phyloP scores from a whole-genome alignment of 192 early-diverging fungal genomes.

The Podila clonocystis region DNA sequence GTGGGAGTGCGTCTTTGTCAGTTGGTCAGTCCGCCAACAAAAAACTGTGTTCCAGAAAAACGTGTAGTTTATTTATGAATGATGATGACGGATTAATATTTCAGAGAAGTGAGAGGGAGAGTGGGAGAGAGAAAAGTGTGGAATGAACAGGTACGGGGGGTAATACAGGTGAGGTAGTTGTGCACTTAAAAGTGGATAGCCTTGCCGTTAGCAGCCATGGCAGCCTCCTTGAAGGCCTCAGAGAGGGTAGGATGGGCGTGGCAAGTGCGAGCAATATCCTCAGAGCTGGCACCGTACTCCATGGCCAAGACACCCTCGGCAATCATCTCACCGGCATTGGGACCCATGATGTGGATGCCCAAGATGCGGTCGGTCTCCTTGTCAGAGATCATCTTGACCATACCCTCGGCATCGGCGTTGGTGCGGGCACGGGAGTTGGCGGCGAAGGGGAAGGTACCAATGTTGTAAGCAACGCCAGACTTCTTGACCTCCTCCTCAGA shows the following conservation, averaged over 20 bases:
- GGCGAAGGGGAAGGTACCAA: constrained; percentile 94
- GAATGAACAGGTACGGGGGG: neutral
- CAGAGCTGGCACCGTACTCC: constrained; percentile 98
- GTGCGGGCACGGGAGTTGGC: constrained; percentile 99
- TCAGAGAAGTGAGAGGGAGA: neutral
- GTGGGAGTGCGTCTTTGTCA: no score
- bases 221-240: constrained; percentile 99
- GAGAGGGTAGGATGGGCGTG: constrained; percentile 97
- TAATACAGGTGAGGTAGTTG: neutral
- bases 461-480: constrained; percentile 85
- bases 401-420: constrained; percentile 92
- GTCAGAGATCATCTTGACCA: constrained; percentile 97
- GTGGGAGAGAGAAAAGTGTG: neutral
- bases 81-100: no score
- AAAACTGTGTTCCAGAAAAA: no score
- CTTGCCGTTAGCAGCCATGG: constrained; percentile 89
- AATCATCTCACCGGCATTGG: constrained; percentile 99
- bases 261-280: constrained; percentile 97
- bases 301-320: constrained; percentile 96
- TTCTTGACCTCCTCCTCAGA: constrained; percentile 95
- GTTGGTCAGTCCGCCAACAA: no score
- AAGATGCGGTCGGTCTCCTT: constrained; percentile 95
- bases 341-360: constrained; percentile 98
- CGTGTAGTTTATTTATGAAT: no score
- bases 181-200: constrained; percentile 75